Conservation (phyloP, 73 alveolate species). For the Tetrahymena malaccensis region DNA sequence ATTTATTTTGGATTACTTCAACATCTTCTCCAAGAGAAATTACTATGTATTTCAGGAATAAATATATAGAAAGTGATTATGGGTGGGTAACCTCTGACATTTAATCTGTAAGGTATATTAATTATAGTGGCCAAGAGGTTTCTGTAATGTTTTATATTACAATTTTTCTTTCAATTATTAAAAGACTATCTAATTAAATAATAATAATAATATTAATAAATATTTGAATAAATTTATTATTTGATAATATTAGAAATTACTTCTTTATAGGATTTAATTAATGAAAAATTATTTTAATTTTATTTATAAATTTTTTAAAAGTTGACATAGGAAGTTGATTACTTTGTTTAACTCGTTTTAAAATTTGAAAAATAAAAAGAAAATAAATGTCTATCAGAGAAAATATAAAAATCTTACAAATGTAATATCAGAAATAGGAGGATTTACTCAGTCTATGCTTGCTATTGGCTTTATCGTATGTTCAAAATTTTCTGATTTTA, state of each 20-base stretch:
- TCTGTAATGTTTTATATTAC: no score
- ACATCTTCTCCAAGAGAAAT: not conserved
- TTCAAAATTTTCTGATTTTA: not conserved
- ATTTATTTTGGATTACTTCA: not conserved
- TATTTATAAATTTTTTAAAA: no score
- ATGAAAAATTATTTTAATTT: no score
- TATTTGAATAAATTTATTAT: no score
- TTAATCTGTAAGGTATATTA: not conserved
- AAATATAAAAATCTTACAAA: not conserved
- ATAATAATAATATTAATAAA: no score
- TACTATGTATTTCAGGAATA: not conserved
- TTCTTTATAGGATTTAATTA: no score
- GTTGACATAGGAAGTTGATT: not conserved
- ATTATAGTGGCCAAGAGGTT: not conserved
- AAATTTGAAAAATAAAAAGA: not conserved
- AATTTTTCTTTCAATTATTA: no score
- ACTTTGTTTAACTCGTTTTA: not conserved
- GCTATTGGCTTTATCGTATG: not conserved
- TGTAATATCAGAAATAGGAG: not conserved
- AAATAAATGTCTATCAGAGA: not conserved
- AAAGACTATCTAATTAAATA: no score
- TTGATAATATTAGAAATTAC: no score
- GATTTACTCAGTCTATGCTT: not conserved
- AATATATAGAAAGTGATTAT: not conserved
- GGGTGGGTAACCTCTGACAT: not conserved